Evolutionary conservation across 805 yeast species (phyloP), one percentile per base, ranked within the genome.

Genomic region (Wickerhamiella occidentalis): DNA sequence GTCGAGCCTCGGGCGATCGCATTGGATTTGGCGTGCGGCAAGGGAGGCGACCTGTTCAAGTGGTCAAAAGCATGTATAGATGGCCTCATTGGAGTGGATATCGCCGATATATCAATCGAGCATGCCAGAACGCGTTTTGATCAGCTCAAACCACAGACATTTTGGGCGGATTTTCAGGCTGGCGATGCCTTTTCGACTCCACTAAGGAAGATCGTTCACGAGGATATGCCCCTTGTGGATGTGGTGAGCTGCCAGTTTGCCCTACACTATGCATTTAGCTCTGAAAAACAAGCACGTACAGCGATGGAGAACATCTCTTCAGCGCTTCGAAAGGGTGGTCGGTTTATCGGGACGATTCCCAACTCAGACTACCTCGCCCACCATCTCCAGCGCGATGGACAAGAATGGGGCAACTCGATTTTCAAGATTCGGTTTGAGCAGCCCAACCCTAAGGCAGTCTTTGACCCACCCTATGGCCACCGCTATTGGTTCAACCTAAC

Each of bases 21-120:
- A 1, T 68, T 92, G 17, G 99, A 92, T 61, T 65, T 90, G 50
- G 96, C 96, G 13, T 88, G 97, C 66, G 99, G 99, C 12, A 94
- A 92, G 64, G 99, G 99, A 47, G 99, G 99, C 23, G 99, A 92
- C 67, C 68, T 92, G 59, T 78, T 82, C 57, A 92, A 92, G 63
- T 90, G 95, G 79, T 83, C 80, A 47, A 77, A 77, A 56, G 82
- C 85, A 1, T 69, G 76, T 18, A 75, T 85, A 2, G 73, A 77
- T 19, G 88, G 87, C 44, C 85, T 83, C 56, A 78, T 88, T 49
- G 98, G 98, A 1, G 73, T 92, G 25, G 99, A 92, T 65, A 80
- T 92, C 40, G 87, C 96, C 17, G 92, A 88, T 63, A 81, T 82
- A 3, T 84, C 95, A 6, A 79, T 92, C 47, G 71, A 74, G 47